Percentiles rank a stretch among this genome's conserved stretches.
phyloP scores from a whole-genome alignment of 2,329 filamentous ascomycete species.

The Alternaria rosae region DNA sequence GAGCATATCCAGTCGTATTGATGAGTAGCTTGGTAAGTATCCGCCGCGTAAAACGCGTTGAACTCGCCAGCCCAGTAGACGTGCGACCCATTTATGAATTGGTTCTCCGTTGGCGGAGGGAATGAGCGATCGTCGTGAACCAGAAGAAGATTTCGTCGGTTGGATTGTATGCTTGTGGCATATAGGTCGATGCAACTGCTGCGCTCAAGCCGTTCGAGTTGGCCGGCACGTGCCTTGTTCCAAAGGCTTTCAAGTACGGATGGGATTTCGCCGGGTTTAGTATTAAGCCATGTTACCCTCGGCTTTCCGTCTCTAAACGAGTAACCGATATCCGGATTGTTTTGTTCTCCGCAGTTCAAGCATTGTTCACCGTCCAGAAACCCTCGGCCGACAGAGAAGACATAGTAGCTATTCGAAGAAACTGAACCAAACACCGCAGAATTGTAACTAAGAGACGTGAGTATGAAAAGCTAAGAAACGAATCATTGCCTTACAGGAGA shows the following conservation, averaged over 20 bases:
- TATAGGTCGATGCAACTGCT: constrained; percentile 27
- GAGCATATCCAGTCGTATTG: constrained; percentile 22
- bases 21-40: not conserved
- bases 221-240: not conserved
- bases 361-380: not conserved
- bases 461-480: not conserved
- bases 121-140: constrained; percentile 9
- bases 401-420: constrained; percentile 21
- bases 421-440: constrained; percentile 33
- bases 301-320: too few relatives aligned
- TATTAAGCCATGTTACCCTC: too few relatives aligned
- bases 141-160: constrained; percentile 21
- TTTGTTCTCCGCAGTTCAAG: constrained; percentile 4
- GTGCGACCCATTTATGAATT: not conserved
- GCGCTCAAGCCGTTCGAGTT: constrained; percentile 6
- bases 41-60: not conserved
- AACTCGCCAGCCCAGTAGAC: not conserved
- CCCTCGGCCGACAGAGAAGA: not conserved
- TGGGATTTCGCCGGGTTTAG: not conserved
- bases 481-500: constrained; percentile 14
- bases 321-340: too few relatives aligned
- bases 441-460: constrained; percentile 29
- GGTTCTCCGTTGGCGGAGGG: not conserved
- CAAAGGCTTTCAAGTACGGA: not conserved
- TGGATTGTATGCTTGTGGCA: constrained; percentile 16